Evolutionary conservation across 2,329 filamentous ascomycete species (phyloP).

Genomic region (Calonectria fujianensis): DNA sequence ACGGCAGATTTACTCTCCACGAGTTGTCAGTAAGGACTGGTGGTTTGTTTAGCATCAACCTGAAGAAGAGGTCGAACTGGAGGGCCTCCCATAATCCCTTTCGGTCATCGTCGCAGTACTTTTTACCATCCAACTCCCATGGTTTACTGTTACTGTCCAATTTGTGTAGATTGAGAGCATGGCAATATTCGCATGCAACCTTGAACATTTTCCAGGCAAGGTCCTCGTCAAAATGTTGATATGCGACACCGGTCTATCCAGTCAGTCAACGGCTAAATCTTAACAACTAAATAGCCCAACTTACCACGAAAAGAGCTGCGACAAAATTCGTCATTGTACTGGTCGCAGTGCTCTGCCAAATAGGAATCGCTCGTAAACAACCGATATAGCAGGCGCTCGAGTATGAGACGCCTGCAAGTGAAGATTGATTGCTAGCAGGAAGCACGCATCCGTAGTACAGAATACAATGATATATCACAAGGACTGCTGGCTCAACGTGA

Average conservation of each 20-base stretch:
- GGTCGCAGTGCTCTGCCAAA: constrained; percentile 20
- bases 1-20: constrained; percentile 16
- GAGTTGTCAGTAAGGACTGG: not conserved
- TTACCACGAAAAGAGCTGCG: constrained; percentile 10
- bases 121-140: not conserved
- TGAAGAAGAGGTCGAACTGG: constrained; percentile 4
- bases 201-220: constrained; percentile 28
- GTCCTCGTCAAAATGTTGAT: constrained; percentile 23
- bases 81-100: constrained; percentile 10
- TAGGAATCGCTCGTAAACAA: constrained; percentile 6
- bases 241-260: constrained; percentile 2
- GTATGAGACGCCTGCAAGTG: not conserved
- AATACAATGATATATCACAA: constrained; percentile 13
- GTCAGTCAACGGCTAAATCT: not conserved
- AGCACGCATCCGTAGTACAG: not conserved
- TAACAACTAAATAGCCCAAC: too few species aligned
- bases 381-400: not conserved
- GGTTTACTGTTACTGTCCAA: constrained; percentile 5
- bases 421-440: constrained; percentile 1
- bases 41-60: constrained; percentile 17
- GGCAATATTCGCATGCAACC: constrained; percentile 18
- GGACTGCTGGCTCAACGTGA: constrained; percentile 8
- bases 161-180: constrained; percentile 23
- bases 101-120: not conserved
- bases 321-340: constrained; percentile 6